Conservation (phyloP, 371 early-diverging fungal species). For the Mucor lusitanicus region DNA sequence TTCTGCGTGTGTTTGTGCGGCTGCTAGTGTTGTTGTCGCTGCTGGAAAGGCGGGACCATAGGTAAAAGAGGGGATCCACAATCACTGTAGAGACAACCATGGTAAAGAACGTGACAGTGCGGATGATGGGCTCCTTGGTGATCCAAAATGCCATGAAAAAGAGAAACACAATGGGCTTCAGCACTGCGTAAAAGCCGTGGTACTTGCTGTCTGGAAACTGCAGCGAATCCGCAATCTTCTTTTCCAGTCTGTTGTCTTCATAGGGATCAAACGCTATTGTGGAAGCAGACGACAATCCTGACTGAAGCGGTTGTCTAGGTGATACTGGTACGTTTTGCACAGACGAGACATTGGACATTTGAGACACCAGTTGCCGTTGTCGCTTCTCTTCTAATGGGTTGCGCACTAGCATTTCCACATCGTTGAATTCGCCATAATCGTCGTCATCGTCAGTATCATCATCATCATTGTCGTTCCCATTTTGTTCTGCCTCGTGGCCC, state of each 20-base stretch:
- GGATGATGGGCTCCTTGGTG: conserved; percentile 22
- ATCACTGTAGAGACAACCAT: conserved; percentile 20
- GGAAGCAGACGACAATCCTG: background rate
- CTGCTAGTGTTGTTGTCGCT: background rate
- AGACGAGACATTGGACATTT: background rate
- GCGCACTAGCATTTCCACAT: conserved; percentile 11
- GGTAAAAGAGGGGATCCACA: conserved; percentile 8
- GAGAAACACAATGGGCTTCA: conserved; percentile 12
- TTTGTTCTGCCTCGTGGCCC: background rate
- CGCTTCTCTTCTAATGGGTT: conserved; percentile 6
- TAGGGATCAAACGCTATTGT: background rate
- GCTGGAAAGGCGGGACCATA: conserved; percentile 4
- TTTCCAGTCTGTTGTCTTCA: background rate
- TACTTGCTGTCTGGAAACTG: background rate
- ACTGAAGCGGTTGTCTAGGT: background rate
- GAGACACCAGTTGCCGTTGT: background rate
- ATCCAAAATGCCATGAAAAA: conserved; percentile 29
- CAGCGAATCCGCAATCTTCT: background rate
- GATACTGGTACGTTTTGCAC: background rate
- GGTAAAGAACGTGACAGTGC: conserved; percentile 18
- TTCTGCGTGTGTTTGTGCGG: background rate
- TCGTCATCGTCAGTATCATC: too few species aligned
- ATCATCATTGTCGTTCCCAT: background rate
- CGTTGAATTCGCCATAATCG: conserved; percentile 5
- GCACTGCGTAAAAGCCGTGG: background rate